These are phyloP conservation scores for Dactylellina haptotyla DNA, from an alignment of 2,329 filamentous ascomycete genomes.

Conservation along the genomic window DNA sequence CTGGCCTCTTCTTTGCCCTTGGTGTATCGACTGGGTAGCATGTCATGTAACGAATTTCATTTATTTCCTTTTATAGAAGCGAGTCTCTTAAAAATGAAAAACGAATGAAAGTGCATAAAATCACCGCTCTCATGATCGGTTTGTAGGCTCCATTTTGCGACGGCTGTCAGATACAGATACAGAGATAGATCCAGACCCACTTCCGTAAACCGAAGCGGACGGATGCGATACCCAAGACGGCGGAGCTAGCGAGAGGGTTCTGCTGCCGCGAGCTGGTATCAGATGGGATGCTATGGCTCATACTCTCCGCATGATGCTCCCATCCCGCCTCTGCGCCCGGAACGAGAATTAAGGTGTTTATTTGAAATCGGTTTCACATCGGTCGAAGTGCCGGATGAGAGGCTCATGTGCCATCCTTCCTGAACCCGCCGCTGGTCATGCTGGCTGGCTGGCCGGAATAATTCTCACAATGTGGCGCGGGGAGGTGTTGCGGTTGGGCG, in stretches of 20 bases:
- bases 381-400: conserved; percentile 22
- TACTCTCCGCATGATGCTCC: conserved; percentile 30
- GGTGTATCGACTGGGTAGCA: not conserved
- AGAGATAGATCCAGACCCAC: not conserved
- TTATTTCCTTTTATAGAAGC: conserved; percentile 36
- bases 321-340: conserved; percentile 6
- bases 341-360: too few species aligned
- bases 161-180: not conserved
- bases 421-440: not conserved
- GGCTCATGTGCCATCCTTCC: conserved; percentile 27
- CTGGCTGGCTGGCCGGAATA: too few species aligned
- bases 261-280: not conserved
- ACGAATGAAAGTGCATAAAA: not conserved
- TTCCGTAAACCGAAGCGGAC: not conserved
- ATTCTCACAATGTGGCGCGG: not conserved
- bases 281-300: conserved; percentile 27
- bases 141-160: too few species aligned
- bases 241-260: not conserved
- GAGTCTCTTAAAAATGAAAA: conserved; percentile 24
- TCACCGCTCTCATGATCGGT: not conserved
- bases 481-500: not conserved
- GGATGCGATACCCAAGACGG: not conserved
- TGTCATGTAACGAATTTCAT: conserved; percentile 51
- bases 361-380: conserved; percentile 13
- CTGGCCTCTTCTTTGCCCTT: not conserved